Percentiles rank a stretch among this genome's conserved stretches.
These are phyloP conservation scores for Psilocybe sp. DNA, from an alignment of 768 basidiomycete species.

Conservation along the genomic window DNA sequence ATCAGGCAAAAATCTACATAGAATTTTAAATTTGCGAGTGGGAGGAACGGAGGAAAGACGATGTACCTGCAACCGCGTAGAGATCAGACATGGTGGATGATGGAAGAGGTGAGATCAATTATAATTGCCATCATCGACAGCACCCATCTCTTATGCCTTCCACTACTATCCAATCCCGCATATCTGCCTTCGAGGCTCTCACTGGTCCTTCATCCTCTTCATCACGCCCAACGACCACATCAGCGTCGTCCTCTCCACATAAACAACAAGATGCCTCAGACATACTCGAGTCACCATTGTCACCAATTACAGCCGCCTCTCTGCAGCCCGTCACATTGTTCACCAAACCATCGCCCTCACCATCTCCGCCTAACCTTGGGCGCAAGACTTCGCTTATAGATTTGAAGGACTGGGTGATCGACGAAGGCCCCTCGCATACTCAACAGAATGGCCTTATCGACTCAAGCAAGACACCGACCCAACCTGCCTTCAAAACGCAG, in stretches of 20 bases:
- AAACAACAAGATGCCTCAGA: not conserved
- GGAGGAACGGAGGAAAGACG: not conserved
- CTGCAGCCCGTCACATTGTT: slow-evolving; percentile 41
- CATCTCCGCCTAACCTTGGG: slow-evolving; percentile 47
- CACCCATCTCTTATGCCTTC: slow-evolving; percentile 16
- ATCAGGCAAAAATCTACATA: slow-evolving; percentile 88
- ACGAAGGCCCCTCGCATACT: slow-evolving; percentile 44
- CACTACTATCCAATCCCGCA: slow-evolving; percentile 41
- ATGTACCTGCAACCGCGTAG: slow-evolving; percentile 73
- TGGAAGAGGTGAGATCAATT: slow-evolving; percentile 10
- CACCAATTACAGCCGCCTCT: slow-evolving; percentile 38
- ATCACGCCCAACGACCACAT: slow-evolving; percentile 16
- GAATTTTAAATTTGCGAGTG: too few species aligned
- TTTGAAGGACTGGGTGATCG: slow-evolving; percentile 71
- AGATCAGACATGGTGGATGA: slow-evolving; percentile 40
- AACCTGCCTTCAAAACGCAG: slow-evolving; percentile 13
- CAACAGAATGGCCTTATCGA: slow-evolving; percentile 4
- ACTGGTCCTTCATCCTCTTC: slow-evolving; percentile 21
- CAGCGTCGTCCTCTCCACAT: not conserved
- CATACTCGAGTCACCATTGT: slow-evolving; percentile 47
- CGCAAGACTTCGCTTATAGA: slow-evolving; percentile 66
- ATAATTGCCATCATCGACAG: not conserved
- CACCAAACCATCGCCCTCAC: slow-evolving; percentile 39
- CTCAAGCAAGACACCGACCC: slow-evolving; percentile 22
- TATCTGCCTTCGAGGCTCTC: slow-evolving; percentile 63